Evolutionary conservation across 2,329 filamentous ascomycete species (phyloP), one percentile per base, ranked within the genome.

Genomic region (Lizonia empirigonia): DNA sequence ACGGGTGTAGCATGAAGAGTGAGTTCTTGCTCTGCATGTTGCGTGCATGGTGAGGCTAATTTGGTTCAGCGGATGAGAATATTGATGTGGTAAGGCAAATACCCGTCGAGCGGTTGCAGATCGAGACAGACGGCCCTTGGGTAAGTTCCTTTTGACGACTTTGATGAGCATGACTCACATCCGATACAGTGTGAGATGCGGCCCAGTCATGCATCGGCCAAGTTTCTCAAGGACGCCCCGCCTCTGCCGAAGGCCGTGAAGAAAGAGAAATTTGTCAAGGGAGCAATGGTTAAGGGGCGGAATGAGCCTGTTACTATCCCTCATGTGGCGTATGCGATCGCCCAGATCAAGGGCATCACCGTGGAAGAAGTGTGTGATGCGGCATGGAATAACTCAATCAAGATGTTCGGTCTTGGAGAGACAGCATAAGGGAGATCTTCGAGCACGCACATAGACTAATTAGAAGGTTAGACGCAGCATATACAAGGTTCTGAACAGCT

Each of bases 111-210:
- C 78, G 87, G 37, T 74, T 99, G 45, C 95, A 97, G 82, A 85
- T 99, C 38, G 94, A 99, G 80, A 99, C 94, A 0, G 94, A 99
- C 70, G 94, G 94, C 2, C 94, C 94, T 3, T 99, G 94, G 83
- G 77, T 78, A 71, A 61, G 70, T 53, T n/a, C 15, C 23, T 4
- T 5, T 1, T 19, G 10, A 6, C 16, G 13, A n/a, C 10, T 3
- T 19, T 5, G 1, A 12, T 10, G 7, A 22, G 20, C 13, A 15
- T 9, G 8, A 22, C 44, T 56, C 13, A 53, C 29, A 6, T 33
- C 18, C 15, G 5, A 23, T 30, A 19, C 42, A 78, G 89, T 99
- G 94, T 69, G 94, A 99, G 73, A 93, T 99, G 52, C 81, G 94
- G 19, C 87, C 91, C 1, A 90, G 85, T 23, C 93, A 99, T 75